Evolutionary conservation across 495 filamentous ascomycete species (phyloP), one percentile per base, ranked within the genome.

Genomic region (Lepidopterella palustris): DNA sequence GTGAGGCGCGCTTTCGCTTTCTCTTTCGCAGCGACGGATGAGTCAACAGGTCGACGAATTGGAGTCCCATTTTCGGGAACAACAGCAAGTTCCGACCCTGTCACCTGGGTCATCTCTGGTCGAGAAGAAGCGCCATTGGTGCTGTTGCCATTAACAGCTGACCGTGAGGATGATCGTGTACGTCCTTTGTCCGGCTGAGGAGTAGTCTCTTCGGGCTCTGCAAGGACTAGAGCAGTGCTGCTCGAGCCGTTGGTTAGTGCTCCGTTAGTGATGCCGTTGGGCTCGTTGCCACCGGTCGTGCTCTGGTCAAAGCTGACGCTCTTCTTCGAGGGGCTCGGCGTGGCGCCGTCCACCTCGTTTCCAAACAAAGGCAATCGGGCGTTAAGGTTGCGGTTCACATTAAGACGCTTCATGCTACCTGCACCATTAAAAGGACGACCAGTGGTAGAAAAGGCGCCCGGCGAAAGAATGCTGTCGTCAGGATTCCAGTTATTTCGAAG

Each of bases 241-340:
- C 25, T 50, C n/a, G 57, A 8, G 24, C 57, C 56, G 55, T 63
- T 67, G 45, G 20, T 26, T 35, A 28, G 29, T 51, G 55, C 18
- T 24, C 61, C 66, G 29, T 65, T 59, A 9, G 58, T 60, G 3
- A 28, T 1, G 20, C 47, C 23, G 21, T 48, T 60, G 26, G 77
- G 73, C 18, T 74, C 74, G 59, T 78, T 77, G 15, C 73, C 68
- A 25, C 74, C 71, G 50, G 70, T 71, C 15, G 68, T 49, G 61
- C 76, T 77, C 9, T 84, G 82, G 66, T 96, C 89, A 66, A 97
- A 97, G 73, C 89, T 96, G 53, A 97, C 93, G 57, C 84, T 83
- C 75, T 96, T 96, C 66, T 83, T 88, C 61, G 88, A 73, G 26
- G 78, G 76, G 48, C 75, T 71, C 26, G 47, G 47, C 21, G 50